Conservation (phyloP, 1,284 basidiomycete genomes). For the Exsudoporus floridanus region DNA sequence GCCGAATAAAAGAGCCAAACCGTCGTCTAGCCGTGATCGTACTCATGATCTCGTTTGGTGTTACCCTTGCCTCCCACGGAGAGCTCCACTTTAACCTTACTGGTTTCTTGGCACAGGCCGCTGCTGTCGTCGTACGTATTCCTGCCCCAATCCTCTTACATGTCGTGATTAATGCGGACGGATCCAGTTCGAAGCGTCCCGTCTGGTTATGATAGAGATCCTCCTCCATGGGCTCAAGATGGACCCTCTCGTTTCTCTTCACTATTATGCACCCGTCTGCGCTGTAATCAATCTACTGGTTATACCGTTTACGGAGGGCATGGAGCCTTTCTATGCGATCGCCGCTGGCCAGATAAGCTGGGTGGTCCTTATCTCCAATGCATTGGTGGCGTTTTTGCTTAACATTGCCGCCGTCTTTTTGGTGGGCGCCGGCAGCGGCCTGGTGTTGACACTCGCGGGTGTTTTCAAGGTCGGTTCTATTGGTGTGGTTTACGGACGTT, state of each 20-base stretch:
- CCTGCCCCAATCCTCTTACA: not conserved
- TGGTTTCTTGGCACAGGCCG: constrained; percentile 84
- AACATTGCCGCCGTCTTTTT: constrained; percentile 96
- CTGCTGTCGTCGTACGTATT: constrained; percentile 69
- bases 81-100: constrained; percentile 83
- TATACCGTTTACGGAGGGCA: constrained; percentile 87
- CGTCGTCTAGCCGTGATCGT: constrained; percentile 81
- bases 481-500: not conserved
- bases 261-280: constrained; percentile 97
- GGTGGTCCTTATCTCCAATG: constrained; percentile 81
- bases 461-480: constrained; percentile 75
- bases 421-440: constrained; percentile 83
- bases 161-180: constrained; percentile 6
- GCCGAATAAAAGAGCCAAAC: constrained; percentile 87
- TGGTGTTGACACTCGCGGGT: constrained; percentile 91
- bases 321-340: constrained; percentile 76
- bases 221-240: constrained; percentile 95
- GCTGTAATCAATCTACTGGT: constrained; percentile 84
- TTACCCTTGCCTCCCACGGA: constrained; percentile 85
- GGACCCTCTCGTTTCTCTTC: constrained; percentile 93
- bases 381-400: constrained; percentile 84
- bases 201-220: constrained; percentile 95
- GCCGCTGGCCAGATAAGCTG: constrained; percentile 56
- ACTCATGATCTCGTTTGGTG: constrained; percentile 88
- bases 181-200: constrained; percentile 78